Evolutionary conservation across 768 basidiomycete species (phyloP).

Genomic region (Tremella fuciformis): DNA sequence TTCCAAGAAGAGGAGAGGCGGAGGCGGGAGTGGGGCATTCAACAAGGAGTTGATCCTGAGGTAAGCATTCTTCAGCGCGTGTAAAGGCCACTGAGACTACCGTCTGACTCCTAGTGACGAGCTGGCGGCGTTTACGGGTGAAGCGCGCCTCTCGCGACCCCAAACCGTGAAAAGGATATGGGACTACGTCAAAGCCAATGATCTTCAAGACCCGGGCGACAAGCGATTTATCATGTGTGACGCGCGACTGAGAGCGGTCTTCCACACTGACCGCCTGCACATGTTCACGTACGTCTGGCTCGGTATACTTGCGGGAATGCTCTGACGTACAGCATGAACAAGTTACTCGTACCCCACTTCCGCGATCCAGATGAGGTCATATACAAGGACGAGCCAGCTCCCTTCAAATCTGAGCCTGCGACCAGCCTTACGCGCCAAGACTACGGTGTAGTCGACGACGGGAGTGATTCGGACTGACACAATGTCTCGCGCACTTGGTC

Average conservation of each 20-base stretch:
- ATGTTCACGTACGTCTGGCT: slow-evolving; percentile 62
- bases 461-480: too few species aligned
- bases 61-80: slow-evolving; percentile 29
- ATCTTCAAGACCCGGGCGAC: slow-evolving; percentile 80
- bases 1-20: slow-evolving; percentile 58
- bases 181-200: slow-evolving; percentile 77
- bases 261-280: slow-evolving; percentile 70
- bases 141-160: slow-evolving; percentile 71
- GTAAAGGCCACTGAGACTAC: background rate
- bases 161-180: slow-evolving; percentile 88
- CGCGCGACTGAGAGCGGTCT: slow-evolving; percentile 66
- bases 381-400: slow-evolving; percentile 18
- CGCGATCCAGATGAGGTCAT: slow-evolving; percentile 40
- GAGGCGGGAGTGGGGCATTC: slow-evolving; percentile 43
- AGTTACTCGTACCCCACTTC: slow-evolving; percentile 67
- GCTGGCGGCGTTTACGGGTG: slow-evolving; percentile 66
- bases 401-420: background rate
- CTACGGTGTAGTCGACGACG: too few species aligned
- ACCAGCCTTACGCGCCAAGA: too few species aligned
- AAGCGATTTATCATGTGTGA: slow-evolving; percentile 85
- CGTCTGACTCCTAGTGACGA: slow-evolving; percentile 60
- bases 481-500: too few species aligned
- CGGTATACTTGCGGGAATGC: too few species aligned
- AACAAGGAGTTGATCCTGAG: slow-evolving; percentile 57
- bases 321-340: slow-evolving; percentile 68